phyloP scores from a whole-genome alignment of 768 basidiomycete genomes.

The Lentinula boryana region DNA sequence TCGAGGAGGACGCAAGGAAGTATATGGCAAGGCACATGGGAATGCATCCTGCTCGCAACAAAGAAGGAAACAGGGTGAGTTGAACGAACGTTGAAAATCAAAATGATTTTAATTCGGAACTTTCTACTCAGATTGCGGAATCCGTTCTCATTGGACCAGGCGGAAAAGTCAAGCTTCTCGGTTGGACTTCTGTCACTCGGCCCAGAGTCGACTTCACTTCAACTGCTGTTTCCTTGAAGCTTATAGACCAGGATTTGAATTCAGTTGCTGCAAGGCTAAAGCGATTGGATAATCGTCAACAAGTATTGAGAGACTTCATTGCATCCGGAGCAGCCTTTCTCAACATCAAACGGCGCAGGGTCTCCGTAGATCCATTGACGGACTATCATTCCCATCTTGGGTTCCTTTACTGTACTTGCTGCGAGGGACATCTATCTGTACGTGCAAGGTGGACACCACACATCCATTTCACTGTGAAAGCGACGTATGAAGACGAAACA shows the following conservation, averaged over 20 bases:
- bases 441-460: slow-evolving; percentile 2
- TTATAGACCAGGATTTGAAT: not conserved
- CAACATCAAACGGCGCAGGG: not conserved
- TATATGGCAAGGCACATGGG: slow-evolving; percentile 2
- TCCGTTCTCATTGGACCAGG: slow-evolving; percentile 1
- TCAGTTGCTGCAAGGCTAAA: not conserved
- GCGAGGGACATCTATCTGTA: not conserved
- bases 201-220: not conserved
- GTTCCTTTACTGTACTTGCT: slow-evolving; percentile 1
- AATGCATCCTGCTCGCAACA: slow-evolving; percentile 1
- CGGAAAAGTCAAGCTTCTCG: slow-evolving; percentile 2
- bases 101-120: not conserved
- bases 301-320: not conserved
- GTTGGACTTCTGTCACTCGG: not conserved
- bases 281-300: not conserved
- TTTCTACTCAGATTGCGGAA: not conserved
- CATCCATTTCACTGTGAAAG: not conserved
- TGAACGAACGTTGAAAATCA: not conserved
- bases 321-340: not conserved
- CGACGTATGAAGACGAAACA: not conserved
- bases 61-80: not conserved
- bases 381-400: slow-evolving; percentile 1
- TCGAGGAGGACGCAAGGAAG: not conserved
- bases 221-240: not conserved
- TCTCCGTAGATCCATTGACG: not conserved